phyloP scores from a whole-genome alignment of 169 alveolate genomes.

The Eimeria maxima region DNA sequence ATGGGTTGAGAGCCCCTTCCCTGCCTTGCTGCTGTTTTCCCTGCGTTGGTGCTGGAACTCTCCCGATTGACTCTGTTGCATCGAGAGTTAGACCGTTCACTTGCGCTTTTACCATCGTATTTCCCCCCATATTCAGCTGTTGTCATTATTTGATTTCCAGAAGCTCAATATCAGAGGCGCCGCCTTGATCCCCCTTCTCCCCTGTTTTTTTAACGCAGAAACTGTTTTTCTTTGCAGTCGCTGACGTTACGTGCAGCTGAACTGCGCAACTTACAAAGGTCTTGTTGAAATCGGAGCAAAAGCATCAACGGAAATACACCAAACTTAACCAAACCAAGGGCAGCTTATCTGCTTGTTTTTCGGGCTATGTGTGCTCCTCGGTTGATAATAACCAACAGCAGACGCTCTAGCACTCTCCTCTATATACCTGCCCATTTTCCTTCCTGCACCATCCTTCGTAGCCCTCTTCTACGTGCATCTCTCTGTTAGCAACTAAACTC shows the following conservation, averaged over 20 bases:
- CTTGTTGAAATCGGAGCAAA: background rate
- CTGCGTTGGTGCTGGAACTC: background rate
- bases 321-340: background rate
- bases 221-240: background rate
- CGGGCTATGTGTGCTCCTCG: background rate
- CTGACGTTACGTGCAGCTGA: background rate
- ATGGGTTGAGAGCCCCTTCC: background rate
- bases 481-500: background rate
- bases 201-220: too few species aligned
- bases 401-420: background rate
- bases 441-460: background rate
- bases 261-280: background rate
- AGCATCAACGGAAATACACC: background rate
- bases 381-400: background rate
- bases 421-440: background rate
- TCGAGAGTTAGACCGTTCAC: background rate
- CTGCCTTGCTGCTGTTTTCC: background rate
- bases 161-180: background rate
- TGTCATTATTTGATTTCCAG: background rate
- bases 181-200: too few species aligned
- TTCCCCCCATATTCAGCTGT: background rate
- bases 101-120: background rate
- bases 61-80: background rate
- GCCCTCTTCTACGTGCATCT: background rate
- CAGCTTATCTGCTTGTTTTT: background rate